Percentiles rank a stretch among this genome's conserved stretches.
These are phyloP conservation scores for Aspergillus ustus DNA, from an alignment of 2,329 filamentous ascomycete genomes.

Conservation along the genomic window DNA sequence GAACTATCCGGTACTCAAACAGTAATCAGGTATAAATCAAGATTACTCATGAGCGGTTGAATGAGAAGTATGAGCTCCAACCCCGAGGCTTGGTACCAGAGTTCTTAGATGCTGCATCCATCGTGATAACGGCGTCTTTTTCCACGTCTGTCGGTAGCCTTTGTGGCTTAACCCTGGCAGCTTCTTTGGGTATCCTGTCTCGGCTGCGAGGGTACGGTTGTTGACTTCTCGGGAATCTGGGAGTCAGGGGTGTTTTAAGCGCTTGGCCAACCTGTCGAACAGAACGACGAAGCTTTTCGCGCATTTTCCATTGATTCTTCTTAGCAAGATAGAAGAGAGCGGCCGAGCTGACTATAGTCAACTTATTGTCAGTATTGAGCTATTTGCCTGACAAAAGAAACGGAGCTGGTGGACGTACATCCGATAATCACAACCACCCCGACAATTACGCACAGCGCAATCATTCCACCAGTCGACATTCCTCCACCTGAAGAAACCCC, in stretches of 20 bases:
- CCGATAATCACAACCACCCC: constrained; percentile 27
- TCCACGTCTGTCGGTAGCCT: constrained; percentile 16
- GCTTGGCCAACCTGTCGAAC: constrained; percentile 21
- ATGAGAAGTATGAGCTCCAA: constrained; percentile 23
- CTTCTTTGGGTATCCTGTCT: background rate
- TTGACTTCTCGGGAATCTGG: constrained; percentile 20
- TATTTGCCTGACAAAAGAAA: background rate
- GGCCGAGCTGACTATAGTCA: constrained; percentile 23
- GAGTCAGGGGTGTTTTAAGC: constrained; percentile 23
- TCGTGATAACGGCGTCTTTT: constrained; percentile 16
- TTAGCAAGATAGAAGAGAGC: constrained; percentile 26
- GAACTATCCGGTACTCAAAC: too few species aligned
- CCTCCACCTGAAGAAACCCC: constrained; percentile 15
- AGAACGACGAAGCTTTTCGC: constrained; percentile 24
- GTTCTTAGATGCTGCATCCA: background rate
- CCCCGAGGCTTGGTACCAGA: constrained; percentile 5
- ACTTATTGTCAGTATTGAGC: constrained; percentile 1
- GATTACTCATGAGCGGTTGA: constrained; percentile 14
- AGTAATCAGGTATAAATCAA: background rate
- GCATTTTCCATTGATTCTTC: constrained; percentile 26
- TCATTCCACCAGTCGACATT: constrained; percentile 26
- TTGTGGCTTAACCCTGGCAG: background rate
- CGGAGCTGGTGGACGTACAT: constrained; percentile 17
- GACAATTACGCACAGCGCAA: constrained; percentile 25
- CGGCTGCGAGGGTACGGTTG: background rate